These are phyloP conservation scores for Thelonectria olida DNA, from an alignment of 2,329 filamentous ascomycete species.

Conservation along the genomic window DNA sequence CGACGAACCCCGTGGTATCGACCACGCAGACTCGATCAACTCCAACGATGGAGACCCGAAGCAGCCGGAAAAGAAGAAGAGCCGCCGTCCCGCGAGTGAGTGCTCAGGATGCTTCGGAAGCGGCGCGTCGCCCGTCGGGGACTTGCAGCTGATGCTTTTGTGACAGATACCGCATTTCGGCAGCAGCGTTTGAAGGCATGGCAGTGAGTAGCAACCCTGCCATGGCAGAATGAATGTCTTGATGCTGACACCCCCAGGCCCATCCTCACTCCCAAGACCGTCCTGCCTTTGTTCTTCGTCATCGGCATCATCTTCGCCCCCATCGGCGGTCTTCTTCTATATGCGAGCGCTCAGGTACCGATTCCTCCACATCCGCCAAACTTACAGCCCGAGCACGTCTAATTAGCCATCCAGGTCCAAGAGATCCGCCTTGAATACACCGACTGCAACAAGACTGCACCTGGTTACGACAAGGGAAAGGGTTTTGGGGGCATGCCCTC, in stretches of 20 bases:
- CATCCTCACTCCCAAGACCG: conserved; percentile 94
- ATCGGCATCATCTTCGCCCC: conserved; percentile 93
- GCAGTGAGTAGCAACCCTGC: conserved; percentile 72
- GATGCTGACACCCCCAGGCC: conserved; percentile 68
- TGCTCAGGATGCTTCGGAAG: conserved; percentile 36
- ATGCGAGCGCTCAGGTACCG: conserved; percentile 81
- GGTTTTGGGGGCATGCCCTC: conserved; percentile 62
- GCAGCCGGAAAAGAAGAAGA: conserved; percentile 83
- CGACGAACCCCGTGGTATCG: conserved; percentile 55
- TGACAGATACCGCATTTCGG: conserved; percentile 89
- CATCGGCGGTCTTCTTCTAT: conserved; percentile 87
- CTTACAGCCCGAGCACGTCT: background rate
- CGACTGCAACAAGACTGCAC: conserved; percentile 70
- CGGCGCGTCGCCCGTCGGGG: background rate
- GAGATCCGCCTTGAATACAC: conserved; percentile 94
- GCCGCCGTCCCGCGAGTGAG: conserved; percentile 87
- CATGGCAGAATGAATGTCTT: conserved; percentile 8
- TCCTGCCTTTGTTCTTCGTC: conserved; percentile 88
- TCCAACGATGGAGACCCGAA: conserved; percentile 63
- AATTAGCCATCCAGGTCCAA: conserved; percentile 71
- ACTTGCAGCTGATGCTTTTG: conserved; percentile 29
- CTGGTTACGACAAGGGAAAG: conserved; percentile 43
- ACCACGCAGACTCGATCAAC: conserved; percentile 62
- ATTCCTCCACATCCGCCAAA: background rate
- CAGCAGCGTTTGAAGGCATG: conserved; percentile 98